These are phyloP conservation scores for Bruguiera gymnorhiza DNA, from an alignment of 345 rosid genomes.

Conservation along the genomic window DNA sequence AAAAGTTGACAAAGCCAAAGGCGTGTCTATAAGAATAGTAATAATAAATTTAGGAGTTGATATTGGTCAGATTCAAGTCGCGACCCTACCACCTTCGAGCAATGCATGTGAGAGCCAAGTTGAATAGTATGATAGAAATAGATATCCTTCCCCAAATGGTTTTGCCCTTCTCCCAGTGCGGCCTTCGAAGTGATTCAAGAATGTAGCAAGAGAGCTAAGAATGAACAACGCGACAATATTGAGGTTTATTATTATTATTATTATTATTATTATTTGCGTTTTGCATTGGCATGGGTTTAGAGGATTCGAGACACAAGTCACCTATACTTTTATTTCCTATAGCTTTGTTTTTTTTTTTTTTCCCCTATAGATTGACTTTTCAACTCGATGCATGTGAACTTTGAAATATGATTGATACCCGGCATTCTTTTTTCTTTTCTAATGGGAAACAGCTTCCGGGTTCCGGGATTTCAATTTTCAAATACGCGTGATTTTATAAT, in stretches of 20 bases:
- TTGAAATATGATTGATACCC: too few relatives aligned
- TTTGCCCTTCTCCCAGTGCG: too few relatives aligned
- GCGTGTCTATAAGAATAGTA: neutral
- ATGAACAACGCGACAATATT: conserved; percentile 14
- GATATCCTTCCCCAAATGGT: too few relatives aligned
- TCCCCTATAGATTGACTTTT: too few relatives aligned
- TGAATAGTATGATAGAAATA: neutral
- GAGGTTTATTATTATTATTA: too few relatives aligned
- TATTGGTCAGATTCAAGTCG: conserved; percentile 11
- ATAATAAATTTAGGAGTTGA: neutral
- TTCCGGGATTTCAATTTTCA: neutral
- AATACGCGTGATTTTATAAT: conserved; percentile 7
- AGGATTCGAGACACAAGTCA: too few relatives aligned
- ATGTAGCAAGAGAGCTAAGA: neutral
- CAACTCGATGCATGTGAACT: too few relatives aligned
- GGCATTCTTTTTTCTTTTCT: neutral
- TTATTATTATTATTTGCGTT: too few relatives aligned
- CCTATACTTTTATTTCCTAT: too few relatives aligned
- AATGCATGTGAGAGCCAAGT: conserved; percentile 13
- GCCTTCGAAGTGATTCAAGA: too few relatives aligned
- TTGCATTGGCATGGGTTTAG: too few relatives aligned
- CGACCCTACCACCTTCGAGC: conserved; percentile 17
- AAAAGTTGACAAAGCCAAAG: neutral
- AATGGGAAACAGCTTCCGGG: neutral
- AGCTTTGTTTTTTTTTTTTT: too few relatives aligned